Evolutionary conservation across 805 yeast genomes (phyloP), one percentile per base, ranked within the genome.

Genomic region (Kodamaea fukazawae): DNA sequence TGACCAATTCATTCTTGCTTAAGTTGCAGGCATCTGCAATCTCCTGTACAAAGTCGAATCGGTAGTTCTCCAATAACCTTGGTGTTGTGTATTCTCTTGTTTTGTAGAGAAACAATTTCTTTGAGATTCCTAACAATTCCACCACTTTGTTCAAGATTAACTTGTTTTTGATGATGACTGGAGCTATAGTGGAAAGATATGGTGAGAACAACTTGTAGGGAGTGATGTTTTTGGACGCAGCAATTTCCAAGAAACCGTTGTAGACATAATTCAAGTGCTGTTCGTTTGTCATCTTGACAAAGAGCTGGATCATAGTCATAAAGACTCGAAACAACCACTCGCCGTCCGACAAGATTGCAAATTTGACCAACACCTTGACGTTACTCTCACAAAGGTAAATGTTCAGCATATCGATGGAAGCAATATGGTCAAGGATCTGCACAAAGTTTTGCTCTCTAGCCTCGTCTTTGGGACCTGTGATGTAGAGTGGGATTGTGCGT

Each of bases 171-270:
- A 87, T 80, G 12, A 87, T 70, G 16, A 74, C 73, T 31, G 79
- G 75, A 28, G 90, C 75, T 6, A 89, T 68, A 26, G 81, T 75
- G 2, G 91, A 89, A 51, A 93, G 72, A 45, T 78, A 86, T 0
- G 96, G 96, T 6, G 86, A 78, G 14, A 88, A 65, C 10, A 91
- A 61, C 55, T 84, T 86, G 77, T 91, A 89, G 0, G 95, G 82
- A 0, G 96, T 78, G 26, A 76, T 63, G 1, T 68, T 60, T 48
- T 77, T 76, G 1, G 77, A 66, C 12, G 63, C 51, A 0, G 96
- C 83, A 9, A 85, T 71, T 25, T 71, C 62, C 15, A 76, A 63
- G 3, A 91, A 62, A 41, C 79, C 77, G 52, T 81, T 82, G 46
- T 80, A 79, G 0, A 88, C 88, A 49, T 85, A 65, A 49, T 86